Conservation (phyloP, 129 eudicot genomes). For the Lactuca sativa region DNA sequence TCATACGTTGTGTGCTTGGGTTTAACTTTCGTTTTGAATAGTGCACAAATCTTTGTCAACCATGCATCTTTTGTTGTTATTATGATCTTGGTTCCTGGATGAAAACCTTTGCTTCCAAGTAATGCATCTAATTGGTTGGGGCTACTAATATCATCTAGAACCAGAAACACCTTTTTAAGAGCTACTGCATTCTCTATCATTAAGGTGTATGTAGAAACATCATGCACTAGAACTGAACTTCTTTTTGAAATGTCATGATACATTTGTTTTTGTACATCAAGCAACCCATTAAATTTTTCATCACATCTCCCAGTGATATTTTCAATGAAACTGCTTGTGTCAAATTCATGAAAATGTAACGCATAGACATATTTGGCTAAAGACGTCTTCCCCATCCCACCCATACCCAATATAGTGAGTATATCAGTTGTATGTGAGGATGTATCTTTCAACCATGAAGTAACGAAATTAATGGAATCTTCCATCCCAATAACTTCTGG, state of each 20-base stretch:
- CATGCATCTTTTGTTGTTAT: too few species aligned
- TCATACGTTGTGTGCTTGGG: neutral
- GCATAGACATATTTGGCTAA: slow-evolving; percentile 5
- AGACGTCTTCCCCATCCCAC: neutral
- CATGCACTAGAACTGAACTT: neutral
- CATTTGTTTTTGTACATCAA: neutral
- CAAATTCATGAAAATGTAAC: neutral
- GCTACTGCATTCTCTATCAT: slow-evolving; percentile 7
- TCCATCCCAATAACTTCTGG: slow-evolving; percentile 16
- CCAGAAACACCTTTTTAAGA: slow-evolving; percentile 1
- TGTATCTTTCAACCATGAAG: too few species aligned
- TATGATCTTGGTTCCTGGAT: too few species aligned
- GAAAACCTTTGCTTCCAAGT: too few species aligned
- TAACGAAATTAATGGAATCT: neutral
- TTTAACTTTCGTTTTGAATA: neutral
- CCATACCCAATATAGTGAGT: too few species aligned
- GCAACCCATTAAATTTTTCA: neutral
- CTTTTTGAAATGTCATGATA: slow-evolving; percentile 21
- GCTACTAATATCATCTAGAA: too few species aligned
- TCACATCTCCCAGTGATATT: too few species aligned
- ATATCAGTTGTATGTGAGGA: too few species aligned
- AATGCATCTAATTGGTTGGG: too few species aligned
- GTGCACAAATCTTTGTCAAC: too few species aligned
- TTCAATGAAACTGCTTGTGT: slow-evolving; percentile 2
- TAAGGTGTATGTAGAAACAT: slow-evolving; percentile 8